Conservation (phyloP, 2,329 filamentous ascomycete species). For the Exophiala xenobiotica region DNA sequence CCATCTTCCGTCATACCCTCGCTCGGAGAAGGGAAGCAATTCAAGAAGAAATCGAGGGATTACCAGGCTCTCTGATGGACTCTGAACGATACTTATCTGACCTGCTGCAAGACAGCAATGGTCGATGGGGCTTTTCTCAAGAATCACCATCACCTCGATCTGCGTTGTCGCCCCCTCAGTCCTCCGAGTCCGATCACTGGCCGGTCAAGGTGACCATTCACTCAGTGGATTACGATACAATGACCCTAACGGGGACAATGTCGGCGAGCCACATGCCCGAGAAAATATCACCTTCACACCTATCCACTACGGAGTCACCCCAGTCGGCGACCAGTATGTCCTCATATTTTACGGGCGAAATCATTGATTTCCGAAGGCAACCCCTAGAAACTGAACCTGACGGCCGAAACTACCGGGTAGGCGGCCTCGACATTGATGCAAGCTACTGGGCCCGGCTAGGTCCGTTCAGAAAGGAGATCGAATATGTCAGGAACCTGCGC, state of each 20-base stretch:
- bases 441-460: constrained; percentile 51
- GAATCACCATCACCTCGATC: constrained; percentile 23
- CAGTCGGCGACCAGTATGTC: constrained; percentile 52
- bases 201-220: constrained; percentile 67
- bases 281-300: constrained; percentile 13
- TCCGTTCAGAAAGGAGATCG: constrained; percentile 47
- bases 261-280: constrained; percentile 66
- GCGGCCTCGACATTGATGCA: constrained; percentile 47
- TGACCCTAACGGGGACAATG: constrained; percentile 68
- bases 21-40: constrained; percentile 9
- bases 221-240: constrained; percentile 57
- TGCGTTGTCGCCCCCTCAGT: constrained; percentile 31
- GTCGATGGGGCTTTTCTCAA: constrained; percentile 33
- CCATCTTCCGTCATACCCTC: constrained; percentile 11
- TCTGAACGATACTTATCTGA: constrained; percentile 22
- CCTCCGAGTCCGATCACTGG: constrained; percentile 55
- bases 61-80: neutral
- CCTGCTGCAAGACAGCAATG: constrained; percentile 24
- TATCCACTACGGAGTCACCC: constrained; percentile 18
- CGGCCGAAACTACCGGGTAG: constrained; percentile 34
- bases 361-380: constrained; percentile 60
- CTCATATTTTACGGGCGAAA: constrained; percentile 68
- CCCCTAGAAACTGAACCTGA: constrained; percentile 50
- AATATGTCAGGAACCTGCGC: constrained; percentile 32
- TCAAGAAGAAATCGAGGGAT: constrained; percentile 1